Conservation (phyloP, 2,329 filamentous ascomycete genomes). For the Penicillium nordicum region DNA sequence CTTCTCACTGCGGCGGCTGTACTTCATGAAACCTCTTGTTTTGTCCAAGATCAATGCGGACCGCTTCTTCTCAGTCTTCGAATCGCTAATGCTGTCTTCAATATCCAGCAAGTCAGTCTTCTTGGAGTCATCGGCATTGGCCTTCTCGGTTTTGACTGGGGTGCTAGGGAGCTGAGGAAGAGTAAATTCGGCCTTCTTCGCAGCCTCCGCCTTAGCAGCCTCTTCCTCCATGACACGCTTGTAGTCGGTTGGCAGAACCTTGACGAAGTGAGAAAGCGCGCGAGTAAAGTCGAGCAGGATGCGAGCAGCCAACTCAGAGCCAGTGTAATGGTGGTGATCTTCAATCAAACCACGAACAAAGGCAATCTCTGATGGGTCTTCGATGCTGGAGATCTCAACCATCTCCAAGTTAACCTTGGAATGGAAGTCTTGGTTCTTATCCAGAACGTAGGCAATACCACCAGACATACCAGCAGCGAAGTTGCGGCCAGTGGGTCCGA, state of each 20-base stretch:
- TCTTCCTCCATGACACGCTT: conserved; percentile 88
- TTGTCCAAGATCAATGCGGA: conserved; percentile 92
- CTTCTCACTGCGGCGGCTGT: conserved; percentile 87
- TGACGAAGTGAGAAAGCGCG: conserved; percentile 84
- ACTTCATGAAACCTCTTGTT: conserved; percentile 97
- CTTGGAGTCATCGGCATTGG: conserved; percentile 58
- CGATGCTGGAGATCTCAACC: conserved; percentile 82
- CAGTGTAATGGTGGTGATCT: conserved; percentile 97
- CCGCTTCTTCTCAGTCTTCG: conserved; percentile 82
- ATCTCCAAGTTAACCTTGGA: conserved; percentile 96
- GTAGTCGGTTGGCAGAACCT: conserved; percentile 91
- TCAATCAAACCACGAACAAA: conserved; percentile 88
- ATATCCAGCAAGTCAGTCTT: conserved; percentile 77
- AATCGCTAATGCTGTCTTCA: conserved; percentile 84
- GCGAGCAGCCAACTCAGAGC: conserved; percentile 87
- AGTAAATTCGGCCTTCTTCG: conserved; percentile 79
- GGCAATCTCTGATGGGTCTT: conserved; percentile 83
- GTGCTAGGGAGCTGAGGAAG: conserved; percentile 69
- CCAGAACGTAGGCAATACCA: conserved; percentile 91
- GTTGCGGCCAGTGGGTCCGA: conserved; percentile 89
- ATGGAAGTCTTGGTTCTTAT: conserved; percentile 84
- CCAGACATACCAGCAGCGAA: conserved; percentile 98
- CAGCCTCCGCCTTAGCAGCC: conserved; percentile 77
- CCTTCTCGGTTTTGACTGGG: conserved; percentile 52
- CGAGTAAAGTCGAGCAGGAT: conserved; percentile 94